Base-by-base conservation (phyloP, 2,329 filamentous ascomycete species). In the Ophiostoma himal-ulmi region DNA sequence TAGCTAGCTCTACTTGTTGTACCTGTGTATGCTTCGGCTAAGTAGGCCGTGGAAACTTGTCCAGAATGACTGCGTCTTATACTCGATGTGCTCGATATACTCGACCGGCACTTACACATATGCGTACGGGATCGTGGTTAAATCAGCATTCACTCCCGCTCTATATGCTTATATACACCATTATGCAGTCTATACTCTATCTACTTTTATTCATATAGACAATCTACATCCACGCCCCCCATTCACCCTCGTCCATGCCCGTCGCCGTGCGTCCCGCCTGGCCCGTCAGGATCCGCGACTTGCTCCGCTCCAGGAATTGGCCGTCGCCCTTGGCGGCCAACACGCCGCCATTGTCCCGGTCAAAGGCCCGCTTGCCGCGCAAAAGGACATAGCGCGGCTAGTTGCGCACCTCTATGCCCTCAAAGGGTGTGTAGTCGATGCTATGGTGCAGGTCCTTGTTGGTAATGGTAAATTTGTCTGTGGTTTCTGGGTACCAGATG, bases 321-420 rank as follows among this genome's bases (percentile, higher is more conserved):
- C 85, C 85, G 74, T 81, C 81, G 1, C 82, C 82, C 73, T 81
- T 83, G 71, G 78, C 75, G 0, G 83, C 84, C 13, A 85, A 74
- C 54, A 85, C 64, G 0, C 85, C 85, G 0, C 80, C 84, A 20
- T 80, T 77, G 17, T 85, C 84, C 44, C 81, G 80, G 73, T 86
- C 84, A 85, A 84, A 89, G 1, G 88, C 83, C 0, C 89, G 81
- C 72, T 84, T 77, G 0, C 87, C 87, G 70, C 87, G 78, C 60
- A 90, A 73, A 8, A 89, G 79, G 0, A 86, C 88, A 75, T 85
- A 88, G 22, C 87, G 80, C 13, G 87, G 87, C 87, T 87, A 89
- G 71, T 89, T 86, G 37, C 80, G 81, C 54, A 89, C 75, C n/a
- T 75, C 78, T 67, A 80, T 80, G 0, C 86, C 86, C 75, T 89